A percentile compares a stretch with the other conserved stretches of the same genome.
Evolutionary conservation across 495 filamentous ascomycete genomes (phyloP).

Genomic region (Penicillium paradoxum): DNA sequence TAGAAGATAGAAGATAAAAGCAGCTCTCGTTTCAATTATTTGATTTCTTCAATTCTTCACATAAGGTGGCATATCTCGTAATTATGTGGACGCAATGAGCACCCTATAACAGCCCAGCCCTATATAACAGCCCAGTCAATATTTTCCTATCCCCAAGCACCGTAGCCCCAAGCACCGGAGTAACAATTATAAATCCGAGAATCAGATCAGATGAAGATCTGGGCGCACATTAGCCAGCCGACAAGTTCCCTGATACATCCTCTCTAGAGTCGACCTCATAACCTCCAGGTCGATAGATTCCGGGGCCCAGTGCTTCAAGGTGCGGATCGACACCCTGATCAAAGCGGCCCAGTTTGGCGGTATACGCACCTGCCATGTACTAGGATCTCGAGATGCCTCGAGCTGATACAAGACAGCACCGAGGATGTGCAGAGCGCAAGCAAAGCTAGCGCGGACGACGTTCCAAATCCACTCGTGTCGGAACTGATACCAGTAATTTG

Average conservation of each 20-base stretch:
- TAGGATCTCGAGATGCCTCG: neutral
- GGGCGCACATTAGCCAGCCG: slow-evolving; percentile 15
- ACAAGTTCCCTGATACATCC: slow-evolving; percentile 26
- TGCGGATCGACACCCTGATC: slow-evolving; percentile 18
- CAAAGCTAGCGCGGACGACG: slow-evolving; percentile 16
- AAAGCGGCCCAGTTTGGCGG: slow-evolving; percentile 21
- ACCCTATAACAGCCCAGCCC: neutral
- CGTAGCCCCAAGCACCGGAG: neutral
- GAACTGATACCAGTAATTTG: slow-evolving; percentile 23
- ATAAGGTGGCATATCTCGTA: neutral
- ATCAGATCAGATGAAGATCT: slow-evolving; percentile 7
- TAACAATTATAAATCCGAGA: neutral
- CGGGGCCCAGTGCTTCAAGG: slow-evolving; percentile 15
- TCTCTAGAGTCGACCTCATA: slow-evolving; percentile 20
- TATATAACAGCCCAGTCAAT: neutral
- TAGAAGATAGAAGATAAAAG: neutral
- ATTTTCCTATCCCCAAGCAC: neutral
- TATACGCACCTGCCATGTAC: slow-evolving; percentile 10
- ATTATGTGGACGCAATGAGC: neutral
- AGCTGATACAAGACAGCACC: slow-evolving; percentile 16
- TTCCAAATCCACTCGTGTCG: slow-evolving; percentile 27
- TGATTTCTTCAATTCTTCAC: too few relatives aligned
- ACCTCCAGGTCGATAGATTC: slow-evolving; percentile 24
- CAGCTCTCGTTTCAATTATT: too few relatives aligned
- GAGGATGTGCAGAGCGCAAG: slow-evolving; percentile 19